Evolutionary conservation across 2,329 filamentous ascomycete genomes (phyloP).

Genomic region (Microdochium bolleyi): DNA sequence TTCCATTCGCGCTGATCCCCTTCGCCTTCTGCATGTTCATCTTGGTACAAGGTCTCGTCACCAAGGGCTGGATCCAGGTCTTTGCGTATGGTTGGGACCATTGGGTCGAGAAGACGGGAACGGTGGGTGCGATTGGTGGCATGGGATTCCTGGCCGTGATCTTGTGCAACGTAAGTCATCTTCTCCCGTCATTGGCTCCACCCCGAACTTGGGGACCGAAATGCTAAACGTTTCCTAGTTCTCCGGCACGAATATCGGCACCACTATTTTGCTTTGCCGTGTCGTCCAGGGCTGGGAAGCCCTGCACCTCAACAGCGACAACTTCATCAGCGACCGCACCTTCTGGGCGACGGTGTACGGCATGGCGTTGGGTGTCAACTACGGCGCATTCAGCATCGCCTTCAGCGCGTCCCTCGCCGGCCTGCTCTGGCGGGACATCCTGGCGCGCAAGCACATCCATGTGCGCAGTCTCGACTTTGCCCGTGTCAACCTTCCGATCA

Average conservation of each 20-base stretch:
- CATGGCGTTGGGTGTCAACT: constrained; percentile 70
- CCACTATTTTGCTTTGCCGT: constrained; percentile 63
- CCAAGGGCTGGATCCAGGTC: constrained; percentile 66
- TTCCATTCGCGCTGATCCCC: constrained; percentile 61
- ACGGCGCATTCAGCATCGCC: constrained; percentile 63
- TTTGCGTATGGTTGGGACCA: constrained; percentile 69
- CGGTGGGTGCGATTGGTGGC: constrained; percentile 58
- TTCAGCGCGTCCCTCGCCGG: constrained; percentile 67
- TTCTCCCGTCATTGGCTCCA: constrained; percentile 7
- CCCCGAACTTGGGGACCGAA: too few relatives aligned
- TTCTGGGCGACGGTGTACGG: constrained; percentile 70
- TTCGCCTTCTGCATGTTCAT: constrained; percentile 71
- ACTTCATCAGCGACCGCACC: constrained; percentile 51
- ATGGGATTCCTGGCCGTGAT: constrained; percentile 68
- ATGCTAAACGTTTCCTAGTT: constrained; percentile 38
- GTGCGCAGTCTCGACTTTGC: constrained; percentile 59
- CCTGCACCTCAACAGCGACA: constrained; percentile 41
- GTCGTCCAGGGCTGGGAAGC: constrained; percentile 61
- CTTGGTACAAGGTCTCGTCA: constrained; percentile 63
- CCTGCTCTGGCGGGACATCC: constrained; percentile 65
- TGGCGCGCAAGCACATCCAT: constrained; percentile 58
- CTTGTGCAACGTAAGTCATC: constrained; percentile 59
- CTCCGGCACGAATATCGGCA: constrained; percentile 70
- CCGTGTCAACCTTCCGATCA: constrained; percentile 62
- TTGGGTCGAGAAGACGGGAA: constrained; percentile 63